phyloP scores from a whole-genome alignment of 2,329 filamentous ascomycete genomes.

The Dactylonectria macrodidyma region DNA sequence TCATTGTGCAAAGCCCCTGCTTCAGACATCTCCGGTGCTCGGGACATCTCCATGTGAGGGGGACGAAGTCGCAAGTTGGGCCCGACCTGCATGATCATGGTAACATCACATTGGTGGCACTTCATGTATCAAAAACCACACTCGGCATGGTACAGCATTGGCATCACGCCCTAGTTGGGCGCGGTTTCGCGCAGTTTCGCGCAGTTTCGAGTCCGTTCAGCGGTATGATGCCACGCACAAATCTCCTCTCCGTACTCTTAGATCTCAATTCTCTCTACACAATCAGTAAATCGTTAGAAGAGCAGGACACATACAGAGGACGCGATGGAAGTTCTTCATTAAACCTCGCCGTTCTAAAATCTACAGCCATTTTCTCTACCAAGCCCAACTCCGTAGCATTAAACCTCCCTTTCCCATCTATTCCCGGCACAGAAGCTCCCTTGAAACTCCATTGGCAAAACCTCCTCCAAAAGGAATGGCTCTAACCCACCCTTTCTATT shows the following conservation, averaged over 20 bases:
- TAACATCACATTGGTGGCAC: no score
- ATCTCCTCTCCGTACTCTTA: neutral
- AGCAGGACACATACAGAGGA: neutral
- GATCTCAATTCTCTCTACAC: neutral
- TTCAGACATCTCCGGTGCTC: no score
- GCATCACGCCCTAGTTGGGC: no score
- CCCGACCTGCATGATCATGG: no score
- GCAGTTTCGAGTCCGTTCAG: no score
- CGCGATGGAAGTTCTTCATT: slow-evolving; percentile 29
- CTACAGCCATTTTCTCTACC: slow-evolving; percentile 19
- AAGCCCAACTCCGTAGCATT: neutral
- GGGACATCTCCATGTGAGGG: no score
- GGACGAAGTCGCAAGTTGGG: no score
- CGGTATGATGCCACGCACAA: no score
- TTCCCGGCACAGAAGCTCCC: neutral
- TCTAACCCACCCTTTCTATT: neutral
- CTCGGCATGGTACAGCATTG: no score
- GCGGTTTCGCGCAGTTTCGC: no score
- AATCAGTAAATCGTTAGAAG: neutral
- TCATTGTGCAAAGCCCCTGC: no score
- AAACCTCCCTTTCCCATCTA: neutral
- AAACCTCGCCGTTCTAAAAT: slow-evolving; percentile 7
- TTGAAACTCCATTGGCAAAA: slow-evolving; percentile 6
- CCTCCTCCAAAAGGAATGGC: neutral
- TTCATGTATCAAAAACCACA: no score